Evolutionary conservation across 2,329 filamentous ascomycete genomes (phyloP).

Genomic region (Chaetomiaceae sp.): DNA sequence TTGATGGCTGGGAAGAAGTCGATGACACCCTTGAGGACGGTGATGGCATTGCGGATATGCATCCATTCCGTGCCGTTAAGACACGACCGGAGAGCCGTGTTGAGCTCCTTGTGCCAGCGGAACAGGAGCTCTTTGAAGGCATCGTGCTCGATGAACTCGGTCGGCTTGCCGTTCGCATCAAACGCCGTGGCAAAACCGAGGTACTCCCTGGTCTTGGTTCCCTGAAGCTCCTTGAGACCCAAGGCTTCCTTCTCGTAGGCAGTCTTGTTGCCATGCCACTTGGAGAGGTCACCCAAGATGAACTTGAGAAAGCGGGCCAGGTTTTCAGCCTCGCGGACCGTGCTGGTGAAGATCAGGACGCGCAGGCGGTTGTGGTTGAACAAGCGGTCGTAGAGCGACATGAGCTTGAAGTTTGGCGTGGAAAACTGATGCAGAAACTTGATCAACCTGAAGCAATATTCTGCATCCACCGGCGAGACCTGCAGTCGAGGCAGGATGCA

Average conservation of each 20-base stretch:
- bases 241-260: conserved; percentile 80
- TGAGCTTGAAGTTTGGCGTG: conserved; percentile 79
- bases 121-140: conserved; percentile 81
- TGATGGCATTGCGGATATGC: conserved; percentile 95
- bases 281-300: conserved; percentile 70
- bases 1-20: conserved; percentile 84
- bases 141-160: conserved; percentile 72
- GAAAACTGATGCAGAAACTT: conserved; percentile 82
- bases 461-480: conserved; percentile 79
- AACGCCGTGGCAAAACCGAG: conserved; percentile 75
- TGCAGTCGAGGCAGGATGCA: conserved; percentile 87
- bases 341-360: conserved; percentile 81
- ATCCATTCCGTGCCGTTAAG: conserved; percentile 86
- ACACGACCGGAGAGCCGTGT: conserved; percentile 74
- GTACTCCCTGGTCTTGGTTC: conserved; percentile 48
- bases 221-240: conserved; percentile 39
- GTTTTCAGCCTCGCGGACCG: conserved; percentile 85
- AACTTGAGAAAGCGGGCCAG: conserved; percentile 87
- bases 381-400: conserved; percentile 76
- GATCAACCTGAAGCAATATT: conserved; percentile 82
- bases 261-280: conserved; percentile 75
- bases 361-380: conserved; percentile 79
- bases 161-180: conserved; percentile 64
- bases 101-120: conserved; percentile 84
- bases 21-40: conserved; percentile 73